Conservation (phyloP, 352 stramenopile genomes). For the Phytophthora uliginosa region DNA sequence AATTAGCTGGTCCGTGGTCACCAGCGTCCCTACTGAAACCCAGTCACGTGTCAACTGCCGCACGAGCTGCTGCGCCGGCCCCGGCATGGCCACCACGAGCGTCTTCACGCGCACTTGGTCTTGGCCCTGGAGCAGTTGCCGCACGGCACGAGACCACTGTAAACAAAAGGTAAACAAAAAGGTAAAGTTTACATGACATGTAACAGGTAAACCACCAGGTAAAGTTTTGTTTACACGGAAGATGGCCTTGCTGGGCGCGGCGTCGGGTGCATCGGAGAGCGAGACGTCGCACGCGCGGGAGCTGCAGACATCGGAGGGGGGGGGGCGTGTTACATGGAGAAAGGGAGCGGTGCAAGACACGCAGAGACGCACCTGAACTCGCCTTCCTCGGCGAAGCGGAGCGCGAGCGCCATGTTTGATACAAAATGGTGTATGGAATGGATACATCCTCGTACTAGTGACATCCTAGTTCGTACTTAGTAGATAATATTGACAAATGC, state of each 20-base stretch:
- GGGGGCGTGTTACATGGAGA: not conserved
- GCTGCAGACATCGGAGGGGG: constrained; percentile 25
- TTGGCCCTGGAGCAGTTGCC: constrained; percentile 23
- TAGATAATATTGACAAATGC: too few relatives aligned
- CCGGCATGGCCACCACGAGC: constrained; percentile 61
- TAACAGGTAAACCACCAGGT: not conserved
- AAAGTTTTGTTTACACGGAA: constrained; percentile 61
- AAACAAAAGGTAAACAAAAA: constrained; percentile 7
- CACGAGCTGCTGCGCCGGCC: constrained; percentile 58
- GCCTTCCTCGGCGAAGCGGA: constrained; percentile 59
- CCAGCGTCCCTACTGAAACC: constrained; percentile 57
- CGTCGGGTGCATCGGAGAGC: constrained; percentile 31
- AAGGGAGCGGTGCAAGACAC: not conserved
- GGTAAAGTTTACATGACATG: not conserved
- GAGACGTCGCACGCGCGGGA: constrained; percentile 56
- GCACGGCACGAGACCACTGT: constrained; percentile 64
- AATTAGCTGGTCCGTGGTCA: constrained; percentile 60
- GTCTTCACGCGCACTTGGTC: constrained; percentile 35
- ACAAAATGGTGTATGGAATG: not conserved
- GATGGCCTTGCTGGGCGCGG: constrained; percentile 42
- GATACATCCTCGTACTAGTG: not conserved
- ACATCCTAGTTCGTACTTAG: too few relatives aligned
- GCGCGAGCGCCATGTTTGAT: constrained; percentile 46
- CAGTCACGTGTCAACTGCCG: constrained; percentile 56
- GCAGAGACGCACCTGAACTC: constrained; percentile 56